Percentiles rank a stretch among this genome's conserved stretches.
Evolutionary conservation across 2,329 filamentous ascomycete species (phyloP).

Genomic region (Lachnellula hyalina): DNA sequence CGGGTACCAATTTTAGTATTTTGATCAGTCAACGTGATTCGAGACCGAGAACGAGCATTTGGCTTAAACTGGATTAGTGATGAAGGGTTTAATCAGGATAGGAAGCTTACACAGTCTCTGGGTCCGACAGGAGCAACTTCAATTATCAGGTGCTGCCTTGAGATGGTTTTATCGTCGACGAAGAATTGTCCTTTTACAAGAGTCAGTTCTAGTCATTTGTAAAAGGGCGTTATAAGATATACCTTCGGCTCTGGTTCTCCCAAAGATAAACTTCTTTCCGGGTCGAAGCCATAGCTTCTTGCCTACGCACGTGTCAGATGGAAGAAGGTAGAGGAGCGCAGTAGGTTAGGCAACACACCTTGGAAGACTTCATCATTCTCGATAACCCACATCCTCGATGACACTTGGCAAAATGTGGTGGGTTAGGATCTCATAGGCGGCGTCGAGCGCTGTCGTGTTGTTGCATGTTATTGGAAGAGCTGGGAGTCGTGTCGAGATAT

Average conservation of each 20-base stretch:
- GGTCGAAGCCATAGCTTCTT: constrained; percentile 80
- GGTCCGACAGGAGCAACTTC: constrained; percentile 60
- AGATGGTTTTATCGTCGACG: constrained; percentile 78
- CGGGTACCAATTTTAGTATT: constrained; percentile 80
- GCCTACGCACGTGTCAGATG: constrained; percentile 37
- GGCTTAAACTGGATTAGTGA: constrained; percentile 16
- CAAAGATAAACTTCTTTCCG: constrained; percentile 80
- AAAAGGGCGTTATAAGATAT: constrained; percentile 27
- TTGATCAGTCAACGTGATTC: constrained; percentile 69
- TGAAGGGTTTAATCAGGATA: background rate
- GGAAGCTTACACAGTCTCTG: constrained; percentile 59
- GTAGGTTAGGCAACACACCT: constrained; percentile 30
- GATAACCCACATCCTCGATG: constrained; percentile 43
- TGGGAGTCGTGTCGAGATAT: too few relatives aligned
- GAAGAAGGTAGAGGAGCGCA: background rate
- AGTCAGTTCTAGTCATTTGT: constrained; percentile 3
- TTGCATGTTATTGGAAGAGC: too few relatives aligned
- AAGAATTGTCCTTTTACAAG: constrained; percentile 56
- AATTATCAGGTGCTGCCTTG: constrained; percentile 80
- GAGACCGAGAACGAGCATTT: constrained; percentile 46
- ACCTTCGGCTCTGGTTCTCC: constrained; percentile 67
- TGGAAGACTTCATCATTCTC: constrained; percentile 51
- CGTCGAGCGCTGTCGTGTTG: too few relatives aligned
- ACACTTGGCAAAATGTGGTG: too few relatives aligned
- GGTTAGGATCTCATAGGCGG: too few relatives aligned